A percentile compares a stretch with the other conserved stretches of the same genome.
phyloP scores from a whole-genome alignment of 2,329 filamentous ascomycete species.

The Phyllosticta paracitricarpa region DNA sequence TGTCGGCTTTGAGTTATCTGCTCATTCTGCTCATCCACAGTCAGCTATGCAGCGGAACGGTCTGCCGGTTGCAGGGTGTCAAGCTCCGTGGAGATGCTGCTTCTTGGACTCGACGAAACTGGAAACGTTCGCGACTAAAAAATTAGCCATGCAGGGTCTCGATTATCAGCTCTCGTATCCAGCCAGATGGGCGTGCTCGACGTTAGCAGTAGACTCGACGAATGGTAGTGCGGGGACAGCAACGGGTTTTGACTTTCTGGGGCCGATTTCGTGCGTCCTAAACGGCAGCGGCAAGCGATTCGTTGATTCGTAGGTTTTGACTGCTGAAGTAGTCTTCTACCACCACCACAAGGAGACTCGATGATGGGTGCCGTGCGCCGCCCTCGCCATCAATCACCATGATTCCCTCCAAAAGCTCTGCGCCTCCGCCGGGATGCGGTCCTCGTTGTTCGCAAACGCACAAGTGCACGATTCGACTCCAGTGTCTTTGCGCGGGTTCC shows the following conservation, averaged over 20 bases:
- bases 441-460: neutral
- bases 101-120: neutral
- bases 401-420: neutral
- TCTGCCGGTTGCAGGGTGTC: neutral
- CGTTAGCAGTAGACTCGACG: neutral
- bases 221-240: neutral
- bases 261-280: neutral
- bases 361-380: neutral
- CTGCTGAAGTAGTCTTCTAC: constrained; percentile 3
- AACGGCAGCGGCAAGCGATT: constrained; percentile 9
- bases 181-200: neutral
- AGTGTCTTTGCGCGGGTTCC: neutral
- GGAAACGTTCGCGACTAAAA: neutral
- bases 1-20: neutral
- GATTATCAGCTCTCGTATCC: neutral
- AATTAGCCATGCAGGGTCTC: neutral
- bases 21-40: neutral
- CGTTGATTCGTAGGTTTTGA: constrained; percentile 6
- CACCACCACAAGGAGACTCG: neutral
- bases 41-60: neutral
- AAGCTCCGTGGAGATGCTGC: neutral
- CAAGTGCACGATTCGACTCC: neutral
- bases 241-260: neutral
- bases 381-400: neutral
- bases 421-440: neutral